Conservation (phyloP, 257 asterid species). For the Solanum gracilifrons region DNA sequence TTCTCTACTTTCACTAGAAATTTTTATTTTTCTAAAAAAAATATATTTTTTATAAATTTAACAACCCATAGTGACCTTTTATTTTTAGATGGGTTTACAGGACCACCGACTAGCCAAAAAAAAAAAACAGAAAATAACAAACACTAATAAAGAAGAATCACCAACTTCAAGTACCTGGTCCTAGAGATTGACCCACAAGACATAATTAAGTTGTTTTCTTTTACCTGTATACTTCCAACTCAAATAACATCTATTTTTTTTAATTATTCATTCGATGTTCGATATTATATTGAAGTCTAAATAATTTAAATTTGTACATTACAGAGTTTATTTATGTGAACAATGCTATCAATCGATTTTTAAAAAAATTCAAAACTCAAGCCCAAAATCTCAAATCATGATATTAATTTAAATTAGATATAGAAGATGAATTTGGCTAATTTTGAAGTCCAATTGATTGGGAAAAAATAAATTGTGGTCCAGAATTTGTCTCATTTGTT, state of each 20-base stretch:
- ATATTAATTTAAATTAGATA: not conserved
- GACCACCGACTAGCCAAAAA: not conserved
- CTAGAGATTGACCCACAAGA: constrained; percentile 2
- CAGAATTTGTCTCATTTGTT: not conserved
- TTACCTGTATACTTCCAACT: not conserved
- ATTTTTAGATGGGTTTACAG: not conserved
- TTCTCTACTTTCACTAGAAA: too few species aligned
- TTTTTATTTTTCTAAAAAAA: too few species aligned
- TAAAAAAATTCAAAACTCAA: not conserved
- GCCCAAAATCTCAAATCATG: not conserved
- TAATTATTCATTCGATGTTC: accelerated
- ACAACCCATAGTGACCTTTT: not conserved
- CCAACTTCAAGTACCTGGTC: constrained; percentile 32
- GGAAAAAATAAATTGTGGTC: not conserved
- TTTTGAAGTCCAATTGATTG: not conserved
- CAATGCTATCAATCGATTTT: not conserved
- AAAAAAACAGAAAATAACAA: not conserved
- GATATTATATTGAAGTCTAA: accelerated
- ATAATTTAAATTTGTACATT: not conserved
- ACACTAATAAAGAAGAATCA: constrained; percentile 3
- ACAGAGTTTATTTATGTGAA: accelerated
- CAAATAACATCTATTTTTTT: not conserved
- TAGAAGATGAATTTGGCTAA: not conserved
- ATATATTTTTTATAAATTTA: not conserved
- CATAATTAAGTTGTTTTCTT: not conserved